Evolutionary conservation across 306 rosid genomes (phyloP), one percentile per base, ranked within the genome.

Genomic region (Vigna angularis): DNA sequence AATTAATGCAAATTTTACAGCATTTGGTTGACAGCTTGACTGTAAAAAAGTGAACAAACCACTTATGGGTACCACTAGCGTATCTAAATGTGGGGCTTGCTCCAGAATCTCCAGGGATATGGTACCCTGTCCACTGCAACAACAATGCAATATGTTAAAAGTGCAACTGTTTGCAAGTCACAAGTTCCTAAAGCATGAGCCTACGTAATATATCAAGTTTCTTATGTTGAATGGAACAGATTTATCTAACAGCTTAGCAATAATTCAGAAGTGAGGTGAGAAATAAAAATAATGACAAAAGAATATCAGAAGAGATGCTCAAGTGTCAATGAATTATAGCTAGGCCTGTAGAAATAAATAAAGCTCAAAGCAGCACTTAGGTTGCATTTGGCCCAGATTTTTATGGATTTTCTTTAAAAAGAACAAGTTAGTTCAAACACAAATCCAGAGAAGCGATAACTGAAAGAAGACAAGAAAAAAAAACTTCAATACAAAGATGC

Each of bases 61-160:
- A 77, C 97, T 94, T 73, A 94, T 90, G 64, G 97, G 97, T 28
- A 87, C 97, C 36, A 92, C 83, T 34, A 92, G 78, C 6, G 90
- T 78, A 84, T 94, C 97, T 45, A 94, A 45, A 70, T 89, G 89
- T 36, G 97, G 92, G 51, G 72, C 92, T 83, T 91, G 96, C 80
- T 92, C 97, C 79, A 94, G 83, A 82, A 94, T 79, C 89, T 94
- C 96, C 79, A 94, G 82, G 22, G 94, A 84, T 66, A 92, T 79
- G 77, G 98, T 94, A 74, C 97, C 98, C 81, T 94, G 98, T 66
- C 97, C 98, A 62, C 98, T 92, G 87, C 93, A 89, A 85, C 84
- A 86, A 74, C 71, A 66, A 40, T 16, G 62, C 49, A 68, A 76
- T 64, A 69, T 65, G 72, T 79, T 71, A n/a, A 81, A 49, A 75